A percentile compares a stretch with the other conserved stretches of the same genome.
Evolutionary conservation across 108 stramenopile species (phyloP).

Genomic region (Seminavis robusta): DNA sequence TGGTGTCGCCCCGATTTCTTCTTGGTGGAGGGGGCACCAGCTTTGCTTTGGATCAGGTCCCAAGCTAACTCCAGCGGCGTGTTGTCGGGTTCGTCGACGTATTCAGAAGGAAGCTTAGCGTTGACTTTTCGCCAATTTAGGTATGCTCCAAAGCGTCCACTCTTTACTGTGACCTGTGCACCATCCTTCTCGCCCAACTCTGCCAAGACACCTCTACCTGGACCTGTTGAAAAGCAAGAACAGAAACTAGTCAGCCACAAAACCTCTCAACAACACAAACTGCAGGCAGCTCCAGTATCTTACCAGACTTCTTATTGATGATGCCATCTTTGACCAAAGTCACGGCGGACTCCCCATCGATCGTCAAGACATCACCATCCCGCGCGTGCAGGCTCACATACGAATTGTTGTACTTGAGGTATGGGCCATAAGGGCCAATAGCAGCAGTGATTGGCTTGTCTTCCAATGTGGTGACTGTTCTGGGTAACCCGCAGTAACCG

Average conservation of each 20-base stretch:
- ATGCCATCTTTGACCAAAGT: conserved; percentile 43
- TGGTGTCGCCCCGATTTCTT: background rate
- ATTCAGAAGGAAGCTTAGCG: conserved; percentile 51
- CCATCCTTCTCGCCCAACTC: conserved; percentile 52
- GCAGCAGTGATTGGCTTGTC: conserved; percentile 39
- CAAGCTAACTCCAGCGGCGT: conserved; percentile 45
- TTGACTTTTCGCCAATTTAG: conserved; percentile 62
- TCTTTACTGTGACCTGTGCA: conserved; percentile 26
- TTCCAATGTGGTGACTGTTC: conserved; percentile 32
- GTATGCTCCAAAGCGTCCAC: conserved; percentile 46
- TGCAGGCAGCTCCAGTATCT: background rate
- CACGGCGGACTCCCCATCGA: conserved; percentile 33
- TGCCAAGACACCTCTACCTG: conserved; percentile 29
- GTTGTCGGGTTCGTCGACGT: conserved; percentile 32
- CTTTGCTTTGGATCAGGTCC: conserved; percentile 38
- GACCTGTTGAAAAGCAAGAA: background rate
- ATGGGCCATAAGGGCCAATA: conserved; percentile 64
- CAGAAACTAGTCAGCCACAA: background rate
- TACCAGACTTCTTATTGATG: conserved; percentile 31
- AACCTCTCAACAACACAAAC: background rate
- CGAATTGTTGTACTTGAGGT: conserved; percentile 54
- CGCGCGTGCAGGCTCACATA: conserved; percentile 28
- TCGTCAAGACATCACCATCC: conserved; percentile 44
- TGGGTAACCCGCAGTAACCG: conserved; percentile 40
- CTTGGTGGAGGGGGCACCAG: conserved; percentile 1